Conservation (phyloP, 106 monocot genomes). For the Alisma plantagoaquatica region DNA sequence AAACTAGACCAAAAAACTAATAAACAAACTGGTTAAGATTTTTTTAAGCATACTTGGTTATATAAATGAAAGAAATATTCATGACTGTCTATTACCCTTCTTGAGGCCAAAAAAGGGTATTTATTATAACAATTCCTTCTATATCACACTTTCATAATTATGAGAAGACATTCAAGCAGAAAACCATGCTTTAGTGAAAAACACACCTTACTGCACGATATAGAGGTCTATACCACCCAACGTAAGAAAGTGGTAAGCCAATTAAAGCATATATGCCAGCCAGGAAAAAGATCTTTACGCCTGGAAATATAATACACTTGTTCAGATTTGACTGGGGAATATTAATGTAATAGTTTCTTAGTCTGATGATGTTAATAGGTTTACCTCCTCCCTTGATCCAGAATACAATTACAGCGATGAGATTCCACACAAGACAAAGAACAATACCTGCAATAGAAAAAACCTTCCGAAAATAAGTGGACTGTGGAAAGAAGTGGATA, state of each 20-base stretch:
- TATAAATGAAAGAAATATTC: no score
- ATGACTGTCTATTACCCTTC: no score
- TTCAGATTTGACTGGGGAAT: not conserved
- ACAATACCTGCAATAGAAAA: conserved; percentile 45
- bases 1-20: no score
- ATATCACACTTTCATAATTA: not conserved
- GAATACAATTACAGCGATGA: conserved; percentile 62
- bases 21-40: no score
- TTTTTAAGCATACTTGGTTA: no score
- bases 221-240: conserved; percentile 90
- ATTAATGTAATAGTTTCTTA: not conserved
- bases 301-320: conserved; percentile 19
- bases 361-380: not conserved
- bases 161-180: not conserved
- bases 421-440: conserved; percentile 69
- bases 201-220: conserved; percentile 87
- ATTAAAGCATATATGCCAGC: conserved; percentile 78
- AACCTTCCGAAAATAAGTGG: no score
- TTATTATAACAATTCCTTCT: no score
- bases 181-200: not conserved
- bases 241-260: conserved; percentile 80
- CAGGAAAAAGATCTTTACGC: conserved; percentile 90
- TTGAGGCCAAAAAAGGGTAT: no score
- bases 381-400: conserved; percentile 61
- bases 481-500: no score